A percentile compares a stretch with the other conserved stretches of the same genome.
Evolutionary conservation across 2,329 filamentous ascomycete genomes (phyloP).

Genomic region (Colletotrichum tamarilloi): DNA sequence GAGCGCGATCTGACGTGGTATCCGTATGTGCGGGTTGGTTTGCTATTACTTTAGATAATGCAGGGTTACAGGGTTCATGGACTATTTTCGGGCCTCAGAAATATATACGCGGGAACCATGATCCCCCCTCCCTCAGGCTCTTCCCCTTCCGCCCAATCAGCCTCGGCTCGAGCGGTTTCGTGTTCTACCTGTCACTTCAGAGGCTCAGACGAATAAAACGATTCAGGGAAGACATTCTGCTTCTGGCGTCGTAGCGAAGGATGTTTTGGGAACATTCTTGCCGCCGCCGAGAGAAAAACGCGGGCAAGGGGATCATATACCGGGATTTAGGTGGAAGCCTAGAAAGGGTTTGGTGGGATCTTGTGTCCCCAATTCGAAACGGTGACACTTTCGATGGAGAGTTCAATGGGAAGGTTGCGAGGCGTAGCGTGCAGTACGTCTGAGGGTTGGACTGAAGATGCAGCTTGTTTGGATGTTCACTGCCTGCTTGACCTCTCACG

Average conservation of each 20-base stretch:
- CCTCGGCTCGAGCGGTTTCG: neutral
- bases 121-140: too few species aligned
- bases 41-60: neutral
- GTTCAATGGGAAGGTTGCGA: slow-evolving; percentile 40
- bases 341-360: neutral
- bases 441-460: neutral
- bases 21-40: neutral
- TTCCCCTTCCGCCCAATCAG: neutral
- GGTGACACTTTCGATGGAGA: slow-evolving; percentile 51
- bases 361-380: slow-evolving; percentile 38
- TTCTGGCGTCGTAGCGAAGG: neutral
- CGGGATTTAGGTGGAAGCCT: neutral
- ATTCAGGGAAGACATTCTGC: slow-evolving; percentile 12
- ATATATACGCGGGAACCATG: neutral
- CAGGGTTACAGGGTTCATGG: neutral
- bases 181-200: too few species aligned
- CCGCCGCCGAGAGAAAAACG: neutral
- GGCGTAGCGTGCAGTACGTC: neutral
- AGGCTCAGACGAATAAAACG: neutral
- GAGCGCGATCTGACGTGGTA: slow-evolving; percentile 7
- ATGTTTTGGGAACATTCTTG: neutral
- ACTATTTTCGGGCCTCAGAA: neutral
- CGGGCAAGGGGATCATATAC: neutral
- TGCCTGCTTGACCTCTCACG: neutral
- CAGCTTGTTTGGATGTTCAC: neutral